phyloP scores from a whole-genome alignment of 1,284 basidiomycete genomes.

The Cryptococcus hybrid region DNA sequence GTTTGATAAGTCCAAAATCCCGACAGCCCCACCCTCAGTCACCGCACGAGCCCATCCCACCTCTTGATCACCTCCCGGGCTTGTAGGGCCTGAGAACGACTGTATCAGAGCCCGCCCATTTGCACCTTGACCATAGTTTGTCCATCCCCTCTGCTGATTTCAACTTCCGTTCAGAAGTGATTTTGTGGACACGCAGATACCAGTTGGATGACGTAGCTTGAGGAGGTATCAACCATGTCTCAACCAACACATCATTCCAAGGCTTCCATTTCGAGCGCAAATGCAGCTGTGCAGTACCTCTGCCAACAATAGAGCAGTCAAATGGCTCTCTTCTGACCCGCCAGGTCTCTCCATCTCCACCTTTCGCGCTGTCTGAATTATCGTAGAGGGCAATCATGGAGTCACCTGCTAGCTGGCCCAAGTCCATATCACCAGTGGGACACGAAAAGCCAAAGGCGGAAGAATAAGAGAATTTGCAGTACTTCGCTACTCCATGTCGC shows the following conservation, averaged over 20 bases:
- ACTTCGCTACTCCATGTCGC: conserved; percentile 72
- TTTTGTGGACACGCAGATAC: conserved; percentile 67
- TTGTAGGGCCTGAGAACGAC: conserved; percentile 40
- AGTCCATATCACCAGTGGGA: conserved; percentile 63
- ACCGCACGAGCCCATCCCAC: conserved; percentile 55
- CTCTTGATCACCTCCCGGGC: conserved; percentile 37
- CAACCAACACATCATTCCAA: conserved; percentile 67
- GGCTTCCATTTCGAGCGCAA: conserved; percentile 69
- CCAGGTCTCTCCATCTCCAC: conserved; percentile 62
- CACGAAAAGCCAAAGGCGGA: conserved; percentile 73
- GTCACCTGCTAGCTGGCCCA: conserved; percentile 70
- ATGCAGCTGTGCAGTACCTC: conserved; percentile 52
- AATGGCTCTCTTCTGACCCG: conserved; percentile 63
- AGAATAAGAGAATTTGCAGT: conserved; percentile 72
- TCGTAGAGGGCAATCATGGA: conserved; percentile 67
- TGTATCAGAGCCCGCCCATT: conserved; percentile 60
- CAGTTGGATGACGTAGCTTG: conserved; percentile 57
- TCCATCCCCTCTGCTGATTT: conserved; percentile 67
- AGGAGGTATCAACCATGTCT: conserved; percentile 72
- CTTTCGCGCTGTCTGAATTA: conserved; percentile 49
- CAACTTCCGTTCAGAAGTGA: conserved; percentile 57
- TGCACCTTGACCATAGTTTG: conserved; percentile 65
- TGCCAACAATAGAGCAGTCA: conserved; percentile 60
- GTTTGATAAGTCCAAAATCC: conserved; percentile 57
- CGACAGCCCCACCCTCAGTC: conserved; percentile 63